Conservation (phyloP, 2,329 filamentous ascomycete species). For the Beauveria australis region DNA sequence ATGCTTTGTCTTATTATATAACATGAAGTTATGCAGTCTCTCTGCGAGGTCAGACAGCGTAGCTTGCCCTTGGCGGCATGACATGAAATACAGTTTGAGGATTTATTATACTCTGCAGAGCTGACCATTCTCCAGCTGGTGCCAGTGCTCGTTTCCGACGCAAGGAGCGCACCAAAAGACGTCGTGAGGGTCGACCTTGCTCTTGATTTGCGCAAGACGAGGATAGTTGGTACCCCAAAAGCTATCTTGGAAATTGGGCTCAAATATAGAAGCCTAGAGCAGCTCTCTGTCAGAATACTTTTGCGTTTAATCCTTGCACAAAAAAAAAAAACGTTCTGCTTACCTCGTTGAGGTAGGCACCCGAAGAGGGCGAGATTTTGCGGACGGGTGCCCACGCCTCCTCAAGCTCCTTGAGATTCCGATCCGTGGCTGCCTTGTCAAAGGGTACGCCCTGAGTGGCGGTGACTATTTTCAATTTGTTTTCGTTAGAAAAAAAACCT, state of each 20-base stretch:
- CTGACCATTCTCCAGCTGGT: slow-evolving; percentile 16
- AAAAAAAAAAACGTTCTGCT: neutral
- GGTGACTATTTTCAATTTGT: slow-evolving; percentile 17
- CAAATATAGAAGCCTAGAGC: slow-evolving; percentile 26
- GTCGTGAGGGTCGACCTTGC: slow-evolving; percentile 35
- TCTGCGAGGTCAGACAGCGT: neutral
- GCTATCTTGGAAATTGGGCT: slow-evolving; percentile 28
- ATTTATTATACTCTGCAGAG: slow-evolving; percentile 17
- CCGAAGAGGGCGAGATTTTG: slow-evolving; percentile 31
- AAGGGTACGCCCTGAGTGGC: slow-evolving; percentile 22
- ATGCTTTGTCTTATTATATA: neutral
- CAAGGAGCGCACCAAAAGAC: slow-evolving; percentile 42
- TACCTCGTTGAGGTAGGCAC: slow-evolving; percentile 40
- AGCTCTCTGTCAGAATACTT: neutral
- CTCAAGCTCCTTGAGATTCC: slow-evolving; percentile 21
- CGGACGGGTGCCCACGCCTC: slow-evolving; percentile 26
- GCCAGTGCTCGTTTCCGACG: slow-evolving; percentile 37
- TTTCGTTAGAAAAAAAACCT: too few relatives aligned
- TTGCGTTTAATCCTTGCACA: neutral
- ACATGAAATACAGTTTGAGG: neutral
- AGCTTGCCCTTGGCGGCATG: neutral
- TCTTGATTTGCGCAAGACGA: slow-evolving; percentile 36
- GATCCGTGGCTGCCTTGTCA: slow-evolving; percentile 22
- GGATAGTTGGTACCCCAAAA: slow-evolving; percentile 41
- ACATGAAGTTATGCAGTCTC: neutral